Conservation (phyloP, 1,284 basidiomycete species). For the Cystobasidiaceae sp. region DNA sequence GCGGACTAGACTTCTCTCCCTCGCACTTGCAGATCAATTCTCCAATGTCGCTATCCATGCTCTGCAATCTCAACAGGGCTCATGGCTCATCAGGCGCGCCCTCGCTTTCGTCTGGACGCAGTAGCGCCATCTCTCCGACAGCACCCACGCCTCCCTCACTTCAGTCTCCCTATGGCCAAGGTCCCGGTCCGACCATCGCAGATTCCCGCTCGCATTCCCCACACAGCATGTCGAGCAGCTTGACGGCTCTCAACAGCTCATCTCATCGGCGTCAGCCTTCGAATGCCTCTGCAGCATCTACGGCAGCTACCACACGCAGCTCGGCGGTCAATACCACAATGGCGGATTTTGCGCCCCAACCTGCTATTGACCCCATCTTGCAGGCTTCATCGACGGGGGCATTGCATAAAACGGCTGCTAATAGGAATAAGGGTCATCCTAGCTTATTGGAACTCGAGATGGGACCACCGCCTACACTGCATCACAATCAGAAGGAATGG, state of each 20-base stretch:
- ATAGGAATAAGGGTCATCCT: conserved; percentile 1
- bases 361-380: conserved; percentile 27
- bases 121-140: not conserved
- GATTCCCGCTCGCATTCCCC: too few species aligned
- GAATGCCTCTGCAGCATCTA: not conserved
- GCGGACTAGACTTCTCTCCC: too few species aligned
- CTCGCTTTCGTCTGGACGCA: not conserved
- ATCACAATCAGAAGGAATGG: conserved; percentile 25
- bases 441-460: conserved; percentile 11
- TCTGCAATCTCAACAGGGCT: not conserved
- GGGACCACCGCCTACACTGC: conserved; percentile 16
- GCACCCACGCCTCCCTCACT: not conserved
- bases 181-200: too few species aligned
- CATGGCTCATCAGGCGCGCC: not conserved
- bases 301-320: too few species aligned
- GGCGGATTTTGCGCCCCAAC: conserved; percentile 26
- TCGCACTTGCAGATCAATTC: too few species aligned
- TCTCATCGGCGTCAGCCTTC: too few species aligned
- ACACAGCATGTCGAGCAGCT: too few species aligned
- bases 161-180: too few species aligned
- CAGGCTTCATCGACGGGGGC: conserved; percentile 5
- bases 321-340: not conserved
- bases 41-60: not conserved
- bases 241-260: too few species aligned
- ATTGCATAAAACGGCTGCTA: conserved; percentile 16